Percentiles rank a stretch among this genome's conserved stretches.
These are phyloP conservation scores for Leptographium radiaticola DNA, from an alignment of 2,329 filamentous ascomycete species.

Conservation along the genomic window DNA sequence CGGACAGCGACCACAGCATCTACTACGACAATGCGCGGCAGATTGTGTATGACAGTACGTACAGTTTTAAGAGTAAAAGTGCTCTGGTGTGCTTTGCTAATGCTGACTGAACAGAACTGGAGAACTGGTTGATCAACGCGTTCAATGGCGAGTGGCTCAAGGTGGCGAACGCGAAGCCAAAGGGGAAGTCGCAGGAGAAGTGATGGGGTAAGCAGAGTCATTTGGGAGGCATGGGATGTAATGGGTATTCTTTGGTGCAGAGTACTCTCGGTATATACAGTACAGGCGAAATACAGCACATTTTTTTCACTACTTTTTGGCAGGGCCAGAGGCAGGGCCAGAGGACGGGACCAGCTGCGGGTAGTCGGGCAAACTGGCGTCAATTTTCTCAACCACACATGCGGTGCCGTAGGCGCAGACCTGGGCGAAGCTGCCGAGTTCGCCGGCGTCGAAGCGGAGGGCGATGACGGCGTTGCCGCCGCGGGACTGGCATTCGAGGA, in stretches of 20 bases:
- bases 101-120: conserved; percentile 48
- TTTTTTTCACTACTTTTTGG: too few relatives aligned
- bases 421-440: conserved; percentile 42
- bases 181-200: conserved; percentile 7
- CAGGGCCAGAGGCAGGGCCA: too few relatives aligned
- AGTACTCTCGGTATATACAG: not conserved
- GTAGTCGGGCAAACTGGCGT: conserved; percentile 16
- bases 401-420: conserved; percentile 49
- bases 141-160: conserved; percentile 93
- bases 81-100: not conserved
- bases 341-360: conserved; percentile 13
- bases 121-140: conserved; percentile 88
- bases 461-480: conserved; percentile 49
- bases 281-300: not conserved
- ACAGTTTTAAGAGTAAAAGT: not conserved
- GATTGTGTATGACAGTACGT: conserved; percentile 88
- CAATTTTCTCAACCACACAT: conserved; percentile 41
- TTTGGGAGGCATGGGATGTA: too few relatives aligned
- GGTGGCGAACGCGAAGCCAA: conserved; percentile 35
- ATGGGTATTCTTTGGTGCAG: not conserved
- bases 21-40: conserved; percentile 86
- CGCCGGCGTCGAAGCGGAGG: conserved; percentile 43
- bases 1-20: conserved; percentile 90
- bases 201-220: too few relatives aligned
- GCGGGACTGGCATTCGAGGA: conserved; percentile 41